phyloP scores from a whole-genome alignment of 139 green algal genomes.

The Volvox africanus region DNA sequence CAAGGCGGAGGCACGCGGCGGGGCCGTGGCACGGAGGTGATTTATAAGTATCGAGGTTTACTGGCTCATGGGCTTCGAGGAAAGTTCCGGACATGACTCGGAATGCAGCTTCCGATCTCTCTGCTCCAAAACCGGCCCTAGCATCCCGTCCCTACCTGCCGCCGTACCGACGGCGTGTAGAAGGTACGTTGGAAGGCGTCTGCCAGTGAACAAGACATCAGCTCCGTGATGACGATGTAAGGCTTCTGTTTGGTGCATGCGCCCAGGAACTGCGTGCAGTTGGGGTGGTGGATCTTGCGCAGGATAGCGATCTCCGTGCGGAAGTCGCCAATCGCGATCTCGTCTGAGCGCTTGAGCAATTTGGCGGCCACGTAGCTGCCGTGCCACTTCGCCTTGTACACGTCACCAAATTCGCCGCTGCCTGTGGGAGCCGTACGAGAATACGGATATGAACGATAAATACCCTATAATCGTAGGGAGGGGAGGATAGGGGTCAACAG shows the following conservation, averaged over 20 bases:
- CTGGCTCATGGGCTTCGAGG: no score
- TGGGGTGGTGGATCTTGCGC: constrained; percentile 82
- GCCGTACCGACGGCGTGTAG: constrained; percentile 50
- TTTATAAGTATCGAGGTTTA: no score
- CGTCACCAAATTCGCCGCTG: constrained; percentile 92
- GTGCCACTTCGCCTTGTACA: constrained; percentile 91
- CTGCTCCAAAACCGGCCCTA: no score
- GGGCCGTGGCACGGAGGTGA: no score
- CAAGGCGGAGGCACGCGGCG: no score
- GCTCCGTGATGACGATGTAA: constrained; percentile 88
- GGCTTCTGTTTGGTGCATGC: constrained; percentile 91
- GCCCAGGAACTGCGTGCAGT: constrained; percentile 86
- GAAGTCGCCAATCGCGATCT: constrained; percentile 86
- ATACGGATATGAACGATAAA: no score
- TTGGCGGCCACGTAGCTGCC: constrained; percentile 86
- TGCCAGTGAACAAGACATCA: constrained; percentile 81
- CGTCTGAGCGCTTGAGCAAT: constrained; percentile 87
- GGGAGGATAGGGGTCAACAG: no score
- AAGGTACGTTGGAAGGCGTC: constrained; percentile 83
- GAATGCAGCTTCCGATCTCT: no score
- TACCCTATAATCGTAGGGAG: no score
- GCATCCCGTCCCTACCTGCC: constrained; percentile 45
- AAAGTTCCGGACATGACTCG: no score
- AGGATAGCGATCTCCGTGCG: constrained; percentile 91
- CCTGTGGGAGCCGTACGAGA: constrained; percentile 43